Conservation (phyloP, 2,329 filamentous ascomycete species). For the Cladophialophora chaetospira region DNA sequence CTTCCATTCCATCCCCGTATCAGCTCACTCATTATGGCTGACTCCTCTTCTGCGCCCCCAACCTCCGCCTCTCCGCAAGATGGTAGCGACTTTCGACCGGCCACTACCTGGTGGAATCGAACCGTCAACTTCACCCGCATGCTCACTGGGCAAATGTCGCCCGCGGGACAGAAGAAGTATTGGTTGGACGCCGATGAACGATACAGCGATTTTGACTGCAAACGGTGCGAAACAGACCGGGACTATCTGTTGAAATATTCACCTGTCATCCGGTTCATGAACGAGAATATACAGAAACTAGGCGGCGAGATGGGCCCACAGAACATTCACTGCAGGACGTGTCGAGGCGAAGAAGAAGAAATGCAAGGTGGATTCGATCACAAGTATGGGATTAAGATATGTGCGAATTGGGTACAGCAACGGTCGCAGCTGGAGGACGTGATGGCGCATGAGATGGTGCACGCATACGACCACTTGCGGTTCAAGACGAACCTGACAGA, state of each 20-base stretch:
- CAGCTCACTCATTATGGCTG: slow-evolving; percentile 21
- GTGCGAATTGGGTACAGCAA: slow-evolving; percentile 85
- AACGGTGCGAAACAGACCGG: slow-evolving; percentile 75
- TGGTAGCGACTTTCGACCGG: slow-evolving; percentile 32
- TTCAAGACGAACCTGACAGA: slow-evolving; percentile 82
- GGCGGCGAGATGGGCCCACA: slow-evolving; percentile 71
- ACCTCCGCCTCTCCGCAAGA: slow-evolving; percentile 26
- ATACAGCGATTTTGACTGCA: slow-evolving; percentile 77
- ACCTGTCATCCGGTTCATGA: slow-evolving; percentile 83
- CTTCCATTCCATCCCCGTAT: not conserved
- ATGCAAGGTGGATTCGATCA: slow-evolving; percentile 84
- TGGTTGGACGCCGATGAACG: slow-evolving; percentile 73
- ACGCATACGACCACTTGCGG: slow-evolving; percentile 89
- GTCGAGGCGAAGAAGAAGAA: slow-evolving; percentile 56
- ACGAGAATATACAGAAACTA: slow-evolving; percentile 75
- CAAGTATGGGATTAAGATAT: slow-evolving; percentile 83
- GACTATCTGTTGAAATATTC: slow-evolving; percentile 84
- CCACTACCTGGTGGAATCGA: slow-evolving; percentile 49
- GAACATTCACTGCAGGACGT: slow-evolving; percentile 83
- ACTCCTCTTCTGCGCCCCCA: slow-evolving; percentile 3
- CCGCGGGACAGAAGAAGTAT: slow-evolving; percentile 72
- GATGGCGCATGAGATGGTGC: slow-evolving; percentile 95
- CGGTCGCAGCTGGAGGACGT: slow-evolving; percentile 87
- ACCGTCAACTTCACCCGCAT: slow-evolving; percentile 89
- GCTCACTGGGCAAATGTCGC: slow-evolving; percentile 71